A percentile compares a stretch with the other conserved stretches of the same genome.
phyloP scores from a whole-genome alignment of 306 rosid genomes.

The Abrus precatorius region DNA sequence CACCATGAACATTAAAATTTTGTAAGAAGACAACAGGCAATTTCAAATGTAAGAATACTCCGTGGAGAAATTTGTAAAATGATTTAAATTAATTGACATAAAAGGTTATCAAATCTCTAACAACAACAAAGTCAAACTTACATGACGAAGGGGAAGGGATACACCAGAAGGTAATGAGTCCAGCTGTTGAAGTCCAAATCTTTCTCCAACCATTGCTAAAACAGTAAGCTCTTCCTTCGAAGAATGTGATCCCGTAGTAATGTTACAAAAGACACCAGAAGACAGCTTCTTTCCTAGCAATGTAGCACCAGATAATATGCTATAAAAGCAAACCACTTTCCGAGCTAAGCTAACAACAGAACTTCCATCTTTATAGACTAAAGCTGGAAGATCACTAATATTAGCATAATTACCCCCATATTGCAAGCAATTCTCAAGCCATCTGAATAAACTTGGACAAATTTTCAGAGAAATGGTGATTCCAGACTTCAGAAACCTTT shows the following conservation, averaged over 20 bases:
- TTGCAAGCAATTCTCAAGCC: conserved; percentile 91
- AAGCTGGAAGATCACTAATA: conserved; percentile 70
- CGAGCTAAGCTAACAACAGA: conserved; percentile 85
- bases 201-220: conserved; percentile 97
- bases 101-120: conserved; percentile 18
- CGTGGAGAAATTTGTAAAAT: conserved; percentile 31
- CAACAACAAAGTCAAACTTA: conserved; percentile 55
- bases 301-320: conserved; percentile 87
- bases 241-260: conserved; percentile 79
- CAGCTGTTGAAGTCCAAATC: conserved; percentile 93
- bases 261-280: conserved; percentile 80
- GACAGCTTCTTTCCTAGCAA: conserved; percentile 80
- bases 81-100: conserved; percentile 24
- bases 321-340: conserved; percentile 80
- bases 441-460: conserved; percentile 88
- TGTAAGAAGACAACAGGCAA: conserved; percentile 22
- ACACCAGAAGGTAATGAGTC: conserved; percentile 94
- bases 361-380: conserved; percentile 73
- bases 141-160: conserved; percentile 94
- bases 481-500: conserved; percentile 54
- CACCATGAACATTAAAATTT: conserved; percentile 26
- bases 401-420: conserved; percentile 67
- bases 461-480: conserved; percentile 59
- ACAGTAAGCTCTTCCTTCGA: conserved; percentile 88
- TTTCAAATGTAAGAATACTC: conserved; percentile 13